These are phyloP conservation scores for Agrocybe pediades DNA, from an alignment of 768 basidiomycete genomes.

Conservation along the genomic window DNA sequence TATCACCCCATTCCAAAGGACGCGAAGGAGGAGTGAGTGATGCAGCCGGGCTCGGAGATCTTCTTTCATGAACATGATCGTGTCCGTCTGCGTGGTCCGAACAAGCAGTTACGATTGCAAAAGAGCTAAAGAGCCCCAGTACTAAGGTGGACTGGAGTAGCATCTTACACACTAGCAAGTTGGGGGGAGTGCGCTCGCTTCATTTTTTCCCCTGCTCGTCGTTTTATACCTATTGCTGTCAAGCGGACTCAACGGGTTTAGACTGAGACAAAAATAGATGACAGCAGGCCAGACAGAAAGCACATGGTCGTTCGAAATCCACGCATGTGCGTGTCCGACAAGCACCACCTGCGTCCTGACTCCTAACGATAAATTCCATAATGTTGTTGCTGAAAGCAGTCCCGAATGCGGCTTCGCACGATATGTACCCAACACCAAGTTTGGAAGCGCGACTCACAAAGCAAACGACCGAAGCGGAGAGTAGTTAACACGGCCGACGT, in stretches of 20 bases:
- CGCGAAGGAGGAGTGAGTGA: conserved; percentile 59
- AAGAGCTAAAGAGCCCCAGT: conserved; percentile 14
- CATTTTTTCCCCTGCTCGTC: background rate
- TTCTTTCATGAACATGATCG: conserved; percentile 31
- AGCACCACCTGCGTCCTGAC: background rate
- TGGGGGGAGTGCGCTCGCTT: background rate
- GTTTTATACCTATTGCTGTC: background rate
- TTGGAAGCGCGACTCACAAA: too few species aligned
- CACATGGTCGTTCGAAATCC: background rate
- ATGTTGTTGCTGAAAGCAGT: too few species aligned
- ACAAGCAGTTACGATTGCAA: conserved; percentile 21
- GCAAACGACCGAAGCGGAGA: too few species aligned
- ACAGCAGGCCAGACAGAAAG: too few species aligned
- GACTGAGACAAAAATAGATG: background rate
- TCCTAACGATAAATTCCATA: too few species aligned
- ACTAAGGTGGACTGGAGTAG: conserved; percentile 14
- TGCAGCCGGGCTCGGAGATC: conserved; percentile 40
- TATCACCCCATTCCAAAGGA: conserved; percentile 82
- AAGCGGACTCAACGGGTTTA: background rate
- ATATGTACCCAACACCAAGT: too few species aligned
- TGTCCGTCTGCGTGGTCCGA: conserved; percentile 27
- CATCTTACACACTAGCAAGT: conserved; percentile 1
- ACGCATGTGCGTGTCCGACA: background rate
- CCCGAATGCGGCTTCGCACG: too few species aligned
- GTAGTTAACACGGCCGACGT: too few species aligned